Percentiles rank a stretch among this genome's conserved stretches.
phyloP scores from a whole-genome alignment of 2,329 filamentous ascomycete genomes.

The Erysiphe neolycopersici region DNA sequence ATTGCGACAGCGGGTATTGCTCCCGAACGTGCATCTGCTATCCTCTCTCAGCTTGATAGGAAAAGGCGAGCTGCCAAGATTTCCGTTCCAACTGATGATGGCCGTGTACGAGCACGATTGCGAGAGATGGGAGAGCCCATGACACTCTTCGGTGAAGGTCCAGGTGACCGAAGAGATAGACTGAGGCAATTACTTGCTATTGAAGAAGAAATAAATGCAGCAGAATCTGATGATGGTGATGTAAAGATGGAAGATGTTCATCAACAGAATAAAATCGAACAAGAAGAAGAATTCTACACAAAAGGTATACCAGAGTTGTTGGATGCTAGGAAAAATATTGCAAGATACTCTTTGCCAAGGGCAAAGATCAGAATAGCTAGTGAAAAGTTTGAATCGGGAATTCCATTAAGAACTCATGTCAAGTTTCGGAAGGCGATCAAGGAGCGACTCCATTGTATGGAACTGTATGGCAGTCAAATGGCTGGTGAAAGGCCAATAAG shows the following conservation, averaged over 20 bases:
- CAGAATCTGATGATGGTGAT: constrained; percentile 31
- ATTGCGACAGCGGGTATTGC: constrained; percentile 11
- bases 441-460: constrained; percentile 54
- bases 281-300: constrained; percentile 89
- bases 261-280: constrained; percentile 33
- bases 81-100: constrained; percentile 82
- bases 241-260: constrained; percentile 25
- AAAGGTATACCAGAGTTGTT: constrained; percentile 50
- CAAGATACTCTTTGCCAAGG: constrained; percentile 56
- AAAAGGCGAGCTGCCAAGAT: constrained; percentile 74
- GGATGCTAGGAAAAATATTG: constrained; percentile 51
- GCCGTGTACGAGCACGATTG: constrained; percentile 51
- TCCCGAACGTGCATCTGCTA: constrained; percentile 13
- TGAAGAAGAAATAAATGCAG: constrained; percentile 33
- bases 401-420: constrained; percentile 69
- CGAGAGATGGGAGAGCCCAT: constrained; percentile 80
- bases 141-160: constrained; percentile 80
- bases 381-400: constrained; percentile 56
- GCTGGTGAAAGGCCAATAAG: constrained; percentile 76
- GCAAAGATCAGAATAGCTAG: constrained; percentile 51
- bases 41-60: constrained; percentile 48
- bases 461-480: constrained; percentile 81
- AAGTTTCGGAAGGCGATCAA: constrained; percentile 79
- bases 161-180: constrained; percentile 61
- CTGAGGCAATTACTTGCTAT: constrained; percentile 56